Conservation (phyloP, 164 flowering plant species). For the grape (Vitis vinifera) region ASM3070453v1 NC_081814.1:7227501-7228000, state of each 20-base stretch:
- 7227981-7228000: too few relatives aligned
- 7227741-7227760: constrained; percentile 88
- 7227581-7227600: neutral
- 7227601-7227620: neutral
- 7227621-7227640: neutral
- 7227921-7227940: neutral
- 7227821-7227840: constrained; percentile 60
- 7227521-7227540: too few relatives aligned
- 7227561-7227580: neutral
- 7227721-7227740: constrained; percentile 68
- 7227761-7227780: constrained; percentile 93
- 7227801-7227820: constrained; percentile 73
- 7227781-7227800: constrained; percentile 80
- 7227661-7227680: constrained; percentile 1
- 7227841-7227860: neutral
- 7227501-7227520: too few relatives aligned
- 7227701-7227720: constrained; percentile 88
- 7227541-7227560: neutral
- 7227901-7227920: neutral
- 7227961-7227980: too few relatives aligned
- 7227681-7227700: constrained; percentile 92
- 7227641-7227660: neutral
- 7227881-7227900: neutral
- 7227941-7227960: neutral
- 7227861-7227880: neutral